Evolutionary conservation across 202 grass and related monocot genomes (phyloP).

Genomic region (Brachypodium distachyon): DNA sequence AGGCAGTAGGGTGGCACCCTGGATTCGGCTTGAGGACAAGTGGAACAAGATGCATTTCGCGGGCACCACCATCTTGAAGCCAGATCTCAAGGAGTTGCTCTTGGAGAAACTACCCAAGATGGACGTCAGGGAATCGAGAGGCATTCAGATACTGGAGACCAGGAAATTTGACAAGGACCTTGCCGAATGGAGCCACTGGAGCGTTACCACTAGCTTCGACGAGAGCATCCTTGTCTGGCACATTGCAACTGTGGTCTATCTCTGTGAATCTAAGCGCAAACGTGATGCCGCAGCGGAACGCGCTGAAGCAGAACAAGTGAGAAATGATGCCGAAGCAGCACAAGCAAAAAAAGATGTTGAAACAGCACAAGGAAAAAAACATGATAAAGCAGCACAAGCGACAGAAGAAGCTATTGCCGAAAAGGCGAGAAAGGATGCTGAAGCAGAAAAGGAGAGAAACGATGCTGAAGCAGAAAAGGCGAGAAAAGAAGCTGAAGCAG

Average conservation of each 20-base stretch:
- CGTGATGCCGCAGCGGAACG: too few species aligned
- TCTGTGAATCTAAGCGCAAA: neutral
- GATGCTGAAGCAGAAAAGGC: too few species aligned
- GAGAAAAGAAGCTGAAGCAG: neutral
- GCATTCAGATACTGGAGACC: neutral
- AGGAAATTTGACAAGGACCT: neutral
- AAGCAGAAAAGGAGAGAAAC: too few species aligned
- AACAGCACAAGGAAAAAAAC: too few species aligned
- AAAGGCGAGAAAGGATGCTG: too few species aligned
- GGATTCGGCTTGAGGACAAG: neutral
- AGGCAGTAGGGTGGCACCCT: neutral
- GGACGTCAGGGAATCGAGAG: neutral
- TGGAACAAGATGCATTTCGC: neutral
- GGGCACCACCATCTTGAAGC: neutral
- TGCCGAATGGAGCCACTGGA: conserved; percentile 14
- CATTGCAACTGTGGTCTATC: conserved; percentile 38
- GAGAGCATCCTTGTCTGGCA: conserved; percentile 72
- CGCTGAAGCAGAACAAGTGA: too few species aligned
- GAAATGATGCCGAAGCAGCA: neutral
- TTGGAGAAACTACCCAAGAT: neutral
- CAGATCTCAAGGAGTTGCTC: neutral
- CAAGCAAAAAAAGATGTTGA: too few species aligned
- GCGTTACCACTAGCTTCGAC: conserved; percentile 38
- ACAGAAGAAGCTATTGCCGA: too few species aligned
- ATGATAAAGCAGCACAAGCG: too few species aligned